Evolutionary conservation across 371 early-diverging fungal genomes (phyloP).

Genomic region (Mucor irregularis): DNA sequence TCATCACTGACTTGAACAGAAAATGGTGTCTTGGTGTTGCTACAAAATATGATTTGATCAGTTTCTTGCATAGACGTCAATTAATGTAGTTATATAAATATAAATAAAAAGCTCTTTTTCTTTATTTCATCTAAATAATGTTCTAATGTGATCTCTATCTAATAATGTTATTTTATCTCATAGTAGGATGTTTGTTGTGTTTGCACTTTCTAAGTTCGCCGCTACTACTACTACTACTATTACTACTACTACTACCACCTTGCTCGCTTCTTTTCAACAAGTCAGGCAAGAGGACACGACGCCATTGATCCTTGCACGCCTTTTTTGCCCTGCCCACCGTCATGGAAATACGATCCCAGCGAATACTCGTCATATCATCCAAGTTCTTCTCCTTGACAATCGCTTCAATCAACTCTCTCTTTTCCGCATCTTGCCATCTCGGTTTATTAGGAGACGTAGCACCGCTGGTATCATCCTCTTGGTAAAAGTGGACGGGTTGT

Average conservation of each 20-base stretch:
- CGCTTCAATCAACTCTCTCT: conserved; percentile 29
- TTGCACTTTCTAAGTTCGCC: no score
- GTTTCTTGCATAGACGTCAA: conserved; percentile 61
- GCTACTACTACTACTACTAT: no score
- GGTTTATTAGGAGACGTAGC: conserved; percentile 12
- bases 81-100: conserved; percentile 27
- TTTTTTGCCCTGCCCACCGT: conserved; percentile 41
- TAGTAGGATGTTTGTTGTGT: no score
- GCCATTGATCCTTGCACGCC: conserved; percentile 54
- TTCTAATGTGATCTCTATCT: no score
- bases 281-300: conserved; percentile 36
- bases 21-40: conserved; percentile 84
- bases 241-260: background rate
- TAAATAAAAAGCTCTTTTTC: background rate
- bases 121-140: no score
- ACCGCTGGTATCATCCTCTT: background rate
- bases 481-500: no score
- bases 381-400: conserved; percentile 38
- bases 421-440: conserved; percentile 39
- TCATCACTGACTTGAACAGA: conserved; percentile 79
- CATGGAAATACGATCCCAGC: conserved; percentile 37
- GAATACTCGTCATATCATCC: conserved; percentile 42
- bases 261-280: background rate
- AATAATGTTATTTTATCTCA: no score
- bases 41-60: conserved; percentile 78